Evolutionary conservation across 129 eudicot genomes (phyloP).

Genomic region (Gnaphalium uliginosum): DNA sequence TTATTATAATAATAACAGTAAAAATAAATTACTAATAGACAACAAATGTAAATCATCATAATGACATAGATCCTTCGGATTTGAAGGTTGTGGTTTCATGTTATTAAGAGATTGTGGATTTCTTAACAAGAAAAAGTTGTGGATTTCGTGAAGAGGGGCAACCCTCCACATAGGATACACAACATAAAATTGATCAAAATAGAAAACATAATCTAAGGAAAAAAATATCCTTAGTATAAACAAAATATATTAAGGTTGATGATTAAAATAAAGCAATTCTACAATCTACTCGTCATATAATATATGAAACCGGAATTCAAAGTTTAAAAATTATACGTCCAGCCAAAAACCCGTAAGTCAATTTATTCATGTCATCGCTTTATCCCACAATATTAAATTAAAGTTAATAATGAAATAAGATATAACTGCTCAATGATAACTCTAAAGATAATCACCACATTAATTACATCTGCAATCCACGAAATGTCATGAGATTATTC

Average conservation of each 20-base stretch:
- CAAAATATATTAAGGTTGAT: not conserved
- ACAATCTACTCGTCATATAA: not conserved
- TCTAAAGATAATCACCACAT: not conserved
- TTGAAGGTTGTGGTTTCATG: not conserved
- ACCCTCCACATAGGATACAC: not conserved
- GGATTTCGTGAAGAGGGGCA: not conserved
- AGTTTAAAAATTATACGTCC: not conserved
- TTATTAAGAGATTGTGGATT: not conserved
- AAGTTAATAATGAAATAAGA: not conserved
- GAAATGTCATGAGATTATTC: not conserved
- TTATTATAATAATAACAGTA: not conserved
- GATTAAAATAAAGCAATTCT: not conserved
- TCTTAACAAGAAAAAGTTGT: not conserved
- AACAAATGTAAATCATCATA: not conserved
- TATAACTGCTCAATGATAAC: not conserved
- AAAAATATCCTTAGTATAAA: not conserved
- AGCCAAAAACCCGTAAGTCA: not conserved
- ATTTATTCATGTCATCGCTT: not conserved
- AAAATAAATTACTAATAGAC: not conserved
- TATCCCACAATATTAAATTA: not conserved
- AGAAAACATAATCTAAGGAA: not conserved
- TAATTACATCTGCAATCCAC: constrained; percentile 6
- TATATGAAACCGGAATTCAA: constrained; percentile 4
- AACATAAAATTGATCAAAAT: not conserved
- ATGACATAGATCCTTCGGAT: not conserved